Conservation (phyloP, 106 monocot species). For the Acorus calamus region DNA sequence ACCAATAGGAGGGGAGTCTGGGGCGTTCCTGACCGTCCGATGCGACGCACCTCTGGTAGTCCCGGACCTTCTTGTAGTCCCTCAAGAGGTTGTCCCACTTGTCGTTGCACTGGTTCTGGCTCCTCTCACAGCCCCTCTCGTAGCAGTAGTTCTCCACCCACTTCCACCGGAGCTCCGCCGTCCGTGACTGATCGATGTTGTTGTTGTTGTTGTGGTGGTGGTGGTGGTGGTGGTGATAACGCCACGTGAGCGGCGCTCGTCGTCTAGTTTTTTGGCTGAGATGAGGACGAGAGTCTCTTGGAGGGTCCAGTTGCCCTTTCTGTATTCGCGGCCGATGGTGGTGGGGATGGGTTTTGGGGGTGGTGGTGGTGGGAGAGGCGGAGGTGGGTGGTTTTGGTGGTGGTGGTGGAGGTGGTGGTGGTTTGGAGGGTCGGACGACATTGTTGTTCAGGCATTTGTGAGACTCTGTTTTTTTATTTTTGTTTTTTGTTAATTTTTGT, state of each 20-base stretch:
- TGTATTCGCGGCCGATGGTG: constrained; percentile 51
- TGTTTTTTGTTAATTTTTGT: no score
- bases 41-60: constrained; percentile 24
- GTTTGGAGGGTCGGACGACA: neutral
- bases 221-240: neutral
- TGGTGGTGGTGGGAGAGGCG: constrained; percentile 1
- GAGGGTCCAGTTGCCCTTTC: constrained; percentile 94
- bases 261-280: constrained; percentile 82
- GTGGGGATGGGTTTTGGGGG: constrained; percentile 7
- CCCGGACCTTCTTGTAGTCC: constrained; percentile 72
- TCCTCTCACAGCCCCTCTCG: constrained; percentile 44
- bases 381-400: constrained; percentile 10
- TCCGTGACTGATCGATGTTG: constrained; percentile 13
- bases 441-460: no score
- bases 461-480: no score
- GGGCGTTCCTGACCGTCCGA: neutral
- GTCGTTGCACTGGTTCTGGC: constrained; percentile 91
- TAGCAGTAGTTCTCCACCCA: constrained; percentile 87
- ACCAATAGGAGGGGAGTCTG: constrained; percentile 40
- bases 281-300: constrained; percentile 87
- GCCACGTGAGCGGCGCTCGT: constrained; percentile 39
- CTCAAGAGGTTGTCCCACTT: constrained; percentile 86
- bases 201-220: neutral
- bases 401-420: constrained; percentile 6
- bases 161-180: constrained; percentile 79